Base-by-base conservation (phyloP, 768 basidiomycete genomes). In the Leccinum truebloodii region DNA sequence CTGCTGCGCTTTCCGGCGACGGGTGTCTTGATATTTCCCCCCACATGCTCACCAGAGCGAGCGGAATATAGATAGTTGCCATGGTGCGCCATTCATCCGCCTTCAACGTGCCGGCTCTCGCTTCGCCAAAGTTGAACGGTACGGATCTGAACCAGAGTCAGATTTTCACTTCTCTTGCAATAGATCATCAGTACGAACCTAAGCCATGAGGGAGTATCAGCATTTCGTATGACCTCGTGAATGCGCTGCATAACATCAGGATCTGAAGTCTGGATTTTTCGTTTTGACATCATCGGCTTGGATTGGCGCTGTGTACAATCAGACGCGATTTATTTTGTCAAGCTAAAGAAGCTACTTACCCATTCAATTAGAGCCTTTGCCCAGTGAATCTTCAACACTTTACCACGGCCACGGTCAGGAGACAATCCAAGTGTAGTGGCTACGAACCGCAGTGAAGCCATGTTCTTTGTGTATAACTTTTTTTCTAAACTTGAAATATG, bases 181-280 rank as follows among this genome's bases (percentile, higher is more conserved):
- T 26, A 13, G 48, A 24, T 24, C 3, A 26, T 26, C 24, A 26
- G 22, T 49, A 49, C 4, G 8, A 10, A 53, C n/a, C 52, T 46
- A 5, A 67, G 5, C 63, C 70, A 68, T 2, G 65, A 62, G 1
- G 69, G 71, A 1, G 44, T 48, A n/a, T 51, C 24, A 3, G 52
- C 39, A 13, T 55, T 16, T 12, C 22, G 4, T 28, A 63, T 63
- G 30, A 64, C 57, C 5, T 53, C 8, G 3, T 52, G 48, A 30
- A 66, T 59, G 6, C 16, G 34, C 14, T 8, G 18, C 49, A 59
- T 9, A 13, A 54, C 18, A 4, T 54, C 22, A 13, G 22, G 58
- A 24, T 20, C 48, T 5, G 24, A 34, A 14, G 32, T 46, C 7
- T 53, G 44, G 12, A 20, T 13, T n/a, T 48, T 30, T 5, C 16